Percentiles rank a stretch among this genome's conserved stretches.
These are phyloP conservation scores for Fagopyrum esculentum DNA, from an alignment of 148 eudicot species.

Conservation along the genomic window DNA sequence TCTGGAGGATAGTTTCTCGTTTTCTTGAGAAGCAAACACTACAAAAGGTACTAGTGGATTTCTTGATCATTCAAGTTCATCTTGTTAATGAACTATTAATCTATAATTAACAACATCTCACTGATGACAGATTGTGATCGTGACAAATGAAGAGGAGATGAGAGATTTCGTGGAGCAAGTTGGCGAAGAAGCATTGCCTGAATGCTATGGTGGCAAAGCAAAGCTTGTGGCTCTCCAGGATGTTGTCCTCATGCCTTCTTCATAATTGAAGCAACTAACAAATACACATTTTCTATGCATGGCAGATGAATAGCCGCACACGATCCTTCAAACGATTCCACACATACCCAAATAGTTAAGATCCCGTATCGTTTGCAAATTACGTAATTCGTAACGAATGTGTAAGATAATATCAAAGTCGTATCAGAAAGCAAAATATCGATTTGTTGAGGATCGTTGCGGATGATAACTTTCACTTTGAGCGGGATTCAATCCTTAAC, in stretches of 20 bases:
- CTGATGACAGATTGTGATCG: constrained; percentile 34
- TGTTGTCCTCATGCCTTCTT: constrained; percentile 3
- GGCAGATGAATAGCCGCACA: too few relatives aligned
- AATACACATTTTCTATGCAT: too few relatives aligned
- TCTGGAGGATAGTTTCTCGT: constrained; percentile 41
- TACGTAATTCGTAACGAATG: too few relatives aligned
- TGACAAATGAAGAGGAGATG: constrained; percentile 39
- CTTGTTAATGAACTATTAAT: not conserved
- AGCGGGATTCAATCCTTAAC: too few relatives aligned
- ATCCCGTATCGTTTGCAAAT: too few relatives aligned
- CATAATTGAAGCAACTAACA: not conserved
- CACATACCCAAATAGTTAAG: too few relatives aligned
- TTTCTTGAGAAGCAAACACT: constrained; percentile 52
- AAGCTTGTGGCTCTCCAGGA: constrained; percentile 42
- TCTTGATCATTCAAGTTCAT: not conserved
- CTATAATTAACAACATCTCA: not conserved
- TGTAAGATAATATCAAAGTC: too few relatives aligned
- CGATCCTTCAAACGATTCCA: too few relatives aligned
- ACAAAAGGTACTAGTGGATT: constrained; percentile 27
- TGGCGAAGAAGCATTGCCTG: constrained; percentile 39
- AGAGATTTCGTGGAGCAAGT: constrained; percentile 22
- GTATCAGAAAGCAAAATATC: too few relatives aligned
- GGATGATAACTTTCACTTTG: too few relatives aligned
- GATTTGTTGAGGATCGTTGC: too few relatives aligned
- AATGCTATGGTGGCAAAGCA: constrained; percentile 45